A percentile compares a stretch with the other conserved stretches of the same genome.
Conservation (phyloP, 202 grass and related monocot species). For the Saccharum hybrid region DNA sequence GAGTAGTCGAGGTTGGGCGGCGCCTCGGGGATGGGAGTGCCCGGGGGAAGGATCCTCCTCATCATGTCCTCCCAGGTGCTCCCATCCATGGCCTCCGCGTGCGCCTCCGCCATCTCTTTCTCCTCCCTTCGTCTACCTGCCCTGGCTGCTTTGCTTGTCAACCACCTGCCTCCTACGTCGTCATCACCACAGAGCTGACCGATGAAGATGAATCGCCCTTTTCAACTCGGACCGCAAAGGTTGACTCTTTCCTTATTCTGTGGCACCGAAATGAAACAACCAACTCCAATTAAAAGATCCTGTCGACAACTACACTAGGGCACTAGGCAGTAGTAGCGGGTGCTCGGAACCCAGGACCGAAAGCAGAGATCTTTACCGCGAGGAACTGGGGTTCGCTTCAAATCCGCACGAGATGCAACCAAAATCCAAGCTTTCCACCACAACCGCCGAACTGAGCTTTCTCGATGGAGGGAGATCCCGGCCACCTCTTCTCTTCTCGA, state of each 20-base stretch:
- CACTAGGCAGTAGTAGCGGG: not conserved
- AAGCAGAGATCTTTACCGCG: constrained; percentile 4
- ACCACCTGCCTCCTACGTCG: constrained; percentile 19
- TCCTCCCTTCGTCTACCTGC: not conserved
- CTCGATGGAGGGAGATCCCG: constrained; percentile 8
- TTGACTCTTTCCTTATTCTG: constrained; percentile 19
- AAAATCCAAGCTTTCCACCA: constrained; percentile 29
- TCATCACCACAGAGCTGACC: constrained; percentile 18
- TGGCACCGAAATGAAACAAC: not conserved
- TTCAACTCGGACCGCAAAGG: constrained; percentile 17
- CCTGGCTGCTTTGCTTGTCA: constrained; percentile 6
- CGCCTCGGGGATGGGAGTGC: constrained; percentile 82
- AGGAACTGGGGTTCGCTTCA: not conserved
- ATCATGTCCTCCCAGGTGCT: constrained; percentile 90
- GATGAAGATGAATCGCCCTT: not conserved
- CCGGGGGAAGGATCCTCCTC: constrained; percentile 78
- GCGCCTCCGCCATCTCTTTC: constrained; percentile 40
- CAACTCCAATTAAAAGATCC: constrained; percentile 1
- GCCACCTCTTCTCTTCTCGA: not conserved
- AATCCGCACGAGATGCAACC: not conserved
- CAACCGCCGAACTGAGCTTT: constrained; percentile 2
- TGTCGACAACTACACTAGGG: not conserved
- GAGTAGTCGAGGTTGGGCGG: constrained; percentile 91
- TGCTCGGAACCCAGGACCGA: constrained; percentile 3
- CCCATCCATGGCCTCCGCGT: constrained; percentile 44